Base-by-base conservation (phyloP, 1,139 yeast genomes). In the Hyphopichia wangnamkhiaoensis region DNA sequence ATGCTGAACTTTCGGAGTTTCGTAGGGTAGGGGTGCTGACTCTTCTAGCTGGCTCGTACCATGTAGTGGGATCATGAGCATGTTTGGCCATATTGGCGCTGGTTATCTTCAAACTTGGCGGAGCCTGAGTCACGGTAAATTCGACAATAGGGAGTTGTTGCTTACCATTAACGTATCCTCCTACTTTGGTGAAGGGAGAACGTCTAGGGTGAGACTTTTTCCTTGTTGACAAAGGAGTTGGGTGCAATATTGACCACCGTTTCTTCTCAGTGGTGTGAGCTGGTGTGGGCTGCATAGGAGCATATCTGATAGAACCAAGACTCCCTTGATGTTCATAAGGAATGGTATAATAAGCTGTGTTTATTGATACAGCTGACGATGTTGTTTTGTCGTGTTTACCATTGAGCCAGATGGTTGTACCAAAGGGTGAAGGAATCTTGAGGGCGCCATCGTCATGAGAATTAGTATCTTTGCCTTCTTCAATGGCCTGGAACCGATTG, bases 111-210 rank as follows among this genome's bases (percentile, higher is more conserved):
- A 13, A 8, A 12, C 14, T 16, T 17, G 23, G 13, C 5, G 36
- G 30, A 3, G 42, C 37, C 18, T 39, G 42, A 19, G 42, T 39
- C 4, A 36, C 23, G n/a, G 42, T 39, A 20, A 27, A 39, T 12
- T 17, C 37, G 2, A 36, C 39, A 6, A 23, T n/a, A 3, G 39
- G 42, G 12, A 24, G 12, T 3, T 16, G 16, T 14, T 24, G 6
- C n/a, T 19, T 30, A 3, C 33, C 33, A 5, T 19, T 19, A 6
- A 12, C 15, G 10, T 18, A 18, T n/a, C 23, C 33, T 2, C 35
- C 35, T 4, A 17, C 14, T 25, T 33, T 25, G 3, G 35, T 33
- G 24, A 33, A 33, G 25, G 12, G 15, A 14, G 10, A 8, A 7
- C 8, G 13, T 5, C 6, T 8, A 25, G 13, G 5, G 15, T 17